Base-by-base conservation (phyloP, 2,329 filamentous ascomycete species). In the Colletotrichum agaves region DNA sequence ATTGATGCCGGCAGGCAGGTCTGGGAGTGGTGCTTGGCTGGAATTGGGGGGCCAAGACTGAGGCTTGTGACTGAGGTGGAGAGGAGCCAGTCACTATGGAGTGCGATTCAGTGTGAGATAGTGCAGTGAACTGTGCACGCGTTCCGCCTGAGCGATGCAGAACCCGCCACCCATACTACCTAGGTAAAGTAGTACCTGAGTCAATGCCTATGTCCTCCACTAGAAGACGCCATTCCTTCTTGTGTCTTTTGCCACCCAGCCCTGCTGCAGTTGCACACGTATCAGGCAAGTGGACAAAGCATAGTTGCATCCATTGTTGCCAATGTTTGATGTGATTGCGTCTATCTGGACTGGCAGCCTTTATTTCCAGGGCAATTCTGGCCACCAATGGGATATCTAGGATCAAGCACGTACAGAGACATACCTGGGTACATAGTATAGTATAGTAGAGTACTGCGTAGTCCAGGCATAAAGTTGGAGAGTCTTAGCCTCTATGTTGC, bases 111-210 rank as follows among this genome's bases (percentile, higher is more conserved):
- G 49, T 17, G 15, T 39, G 44, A 19, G 46, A 31, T 47, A 27
- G 49, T 52, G 31, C 49, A 37, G 23, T 63, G 60, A 43, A 12
- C 64, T 21, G 58, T 61, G 58, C 56, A 58, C 46, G 44, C 17
- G 60, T 63, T 67, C 63, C 63, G 53, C 44, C 63, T 67, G 63
- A 58, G 46, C 53, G 52, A 67, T 57, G 64, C 60, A 60, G 43
- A 61, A 47, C 27, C 56, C 39, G 46, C 62, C 46, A n/a, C n/a
- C n/a, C n/a, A n/a, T n/a, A n/a, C n/a, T n/a, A n/a, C n/a, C n/a
- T n/a, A n/a, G n/a, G n/a, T n/a, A n/a, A n/a, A n/a, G n/a, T n/a
- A n/a, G n/a, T n/a, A n/a, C n/a, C n/a, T n/a, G n/a, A 50, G 12
- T 50, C 47, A 27, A 31, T 27, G 19, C 39, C 13, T 17, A 19